Base-by-base conservation (phyloP, 805 yeast species). In the Lipomyces spencermartinsiae region DNA sequence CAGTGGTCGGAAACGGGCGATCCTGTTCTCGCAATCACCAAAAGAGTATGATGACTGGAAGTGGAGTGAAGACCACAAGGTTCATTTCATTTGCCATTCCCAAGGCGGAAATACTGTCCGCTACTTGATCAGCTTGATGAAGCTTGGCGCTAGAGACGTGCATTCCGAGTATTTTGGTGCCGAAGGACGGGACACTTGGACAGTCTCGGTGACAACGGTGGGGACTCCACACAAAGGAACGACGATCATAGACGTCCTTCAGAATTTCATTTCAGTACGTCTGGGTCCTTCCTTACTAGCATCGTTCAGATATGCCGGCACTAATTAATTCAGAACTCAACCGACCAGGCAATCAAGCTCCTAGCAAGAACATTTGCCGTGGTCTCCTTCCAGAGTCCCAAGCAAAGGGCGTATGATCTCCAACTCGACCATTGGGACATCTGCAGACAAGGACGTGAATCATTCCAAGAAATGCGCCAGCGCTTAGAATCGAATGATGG, bases 191-290 rank as follows among this genome's bases (percentile, higher is more conserved):
- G 25, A 49, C 19, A 49, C 10, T 12, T 49, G 54, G 54, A n/a
- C 54, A 9, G 6, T 49, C 54, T 49, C 54, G 10, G 54, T 49
- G 25, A 19, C 54, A 4, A 49, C 54, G 1, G 25, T 49, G 10
- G 54, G 54, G 4, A 49, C 54, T 49, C 54, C 54, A 22, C 54
- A 49, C 54, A 49, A 49, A 14, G 54, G 54, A n/a, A 49, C 54
- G 19, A 49, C 54, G 4, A 49, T 49, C 54, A 49, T 49, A 49
- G 54, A 49, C 16, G 54, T 49, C 29, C 54, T 49, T 49, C 9
- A 49, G 0, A 49, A 49, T 16, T 49, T 49, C 14, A 9, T 49
- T 49, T 16, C 54, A 22, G 25, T 49, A 49, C 5, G 25, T 14
- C n/a, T n/a, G n/a, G n/a, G n/a, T n/a, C n/a, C 54, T 1, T 10